Percentiles rank a stretch among this genome's conserved stretches.
Conservation (phyloP, 73 alveolate genomes). For the Tetrahymena malaccensis region DNA sequence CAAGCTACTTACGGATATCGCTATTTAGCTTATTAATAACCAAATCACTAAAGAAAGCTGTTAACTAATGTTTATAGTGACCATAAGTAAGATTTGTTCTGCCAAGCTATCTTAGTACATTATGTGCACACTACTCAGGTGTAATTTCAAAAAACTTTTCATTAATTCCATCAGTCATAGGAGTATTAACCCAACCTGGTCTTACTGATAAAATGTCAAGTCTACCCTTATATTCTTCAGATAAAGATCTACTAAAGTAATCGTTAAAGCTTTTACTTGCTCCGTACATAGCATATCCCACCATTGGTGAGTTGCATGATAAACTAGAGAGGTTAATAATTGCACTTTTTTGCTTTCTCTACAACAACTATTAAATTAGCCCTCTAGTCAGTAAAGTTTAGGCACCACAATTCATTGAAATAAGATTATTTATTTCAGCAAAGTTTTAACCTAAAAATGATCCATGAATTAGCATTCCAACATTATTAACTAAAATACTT, state of each 20-base stretch:
- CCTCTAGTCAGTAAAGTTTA: background rate
- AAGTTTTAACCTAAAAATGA: background rate
- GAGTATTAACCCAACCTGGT: background rate
- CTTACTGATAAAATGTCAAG: background rate
- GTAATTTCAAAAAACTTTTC: background rate
- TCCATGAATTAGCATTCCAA: conserved; percentile 16
- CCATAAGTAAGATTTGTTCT: background rate
- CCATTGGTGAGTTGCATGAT: background rate
- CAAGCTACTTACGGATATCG: background rate
- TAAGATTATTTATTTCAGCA: background rate
- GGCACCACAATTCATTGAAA: background rate
- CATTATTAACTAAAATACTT: conserved; percentile 65
- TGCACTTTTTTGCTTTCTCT: background rate
- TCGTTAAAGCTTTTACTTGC: background rate
- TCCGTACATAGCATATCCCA: background rate
- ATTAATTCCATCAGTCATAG: background rate
- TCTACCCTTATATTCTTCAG: background rate
- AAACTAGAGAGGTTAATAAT: background rate
- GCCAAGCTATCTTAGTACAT: background rate
- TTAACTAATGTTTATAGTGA: background rate
- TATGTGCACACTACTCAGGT: background rate
- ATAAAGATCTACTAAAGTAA: background rate
- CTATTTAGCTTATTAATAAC: background rate
- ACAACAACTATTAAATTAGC: too few relatives aligned
- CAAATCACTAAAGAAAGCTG: background rate